Evolutionary conservation across 352 stramenopile genomes (phyloP).

Genomic region (Globisporangium barbulae): DNA sequence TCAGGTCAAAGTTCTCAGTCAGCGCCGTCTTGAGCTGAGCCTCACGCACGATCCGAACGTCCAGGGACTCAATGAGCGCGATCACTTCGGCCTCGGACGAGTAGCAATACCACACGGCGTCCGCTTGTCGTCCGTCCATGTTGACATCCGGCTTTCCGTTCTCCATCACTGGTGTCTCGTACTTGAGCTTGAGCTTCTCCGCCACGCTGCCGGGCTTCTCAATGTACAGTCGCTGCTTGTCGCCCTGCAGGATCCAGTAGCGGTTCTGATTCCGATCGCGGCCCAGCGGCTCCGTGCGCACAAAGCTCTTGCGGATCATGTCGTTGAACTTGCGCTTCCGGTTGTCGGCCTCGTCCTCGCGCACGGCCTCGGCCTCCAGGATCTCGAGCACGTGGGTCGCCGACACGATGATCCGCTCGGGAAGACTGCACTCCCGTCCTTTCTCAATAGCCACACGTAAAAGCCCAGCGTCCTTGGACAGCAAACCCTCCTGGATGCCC

Average conservation of each 20-base stretch:
- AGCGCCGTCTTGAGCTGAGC: conserved; percentile 42
- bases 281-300: conserved; percentile 73
- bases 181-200: conserved; percentile 45
- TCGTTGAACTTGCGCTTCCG: conserved; percentile 65
- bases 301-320: conserved; percentile 60
- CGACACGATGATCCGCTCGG: conserved; percentile 62
- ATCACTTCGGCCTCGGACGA: conserved; percentile 57
- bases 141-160: neutral
- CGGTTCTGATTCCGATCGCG: conserved; percentile 50
- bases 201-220: conserved; percentile 43
- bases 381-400: conserved; percentile 75
- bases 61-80: conserved; percentile 54
- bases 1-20: conserved; percentile 58
- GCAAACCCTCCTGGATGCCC: conserved; percentile 55
- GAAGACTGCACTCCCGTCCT: conserved; percentile 63
- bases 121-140: conserved; percentile 13
- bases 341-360: conserved; percentile 58
- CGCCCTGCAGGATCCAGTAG: conserved; percentile 79
- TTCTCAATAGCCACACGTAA: conserved; percentile 67
- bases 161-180: conserved; percentile 23
- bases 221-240: conserved; percentile 65
- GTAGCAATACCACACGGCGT: conserved; percentile 64
- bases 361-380: conserved; percentile 55
- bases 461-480: conserved; percentile 52
- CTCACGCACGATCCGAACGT: conserved; percentile 46